A percentile compares a stretch with the other conserved stretches of the same genome.
Evolutionary conservation across 73 alveolate species (phyloP).

Genomic region (Paramecium biaurelia): DNA sequence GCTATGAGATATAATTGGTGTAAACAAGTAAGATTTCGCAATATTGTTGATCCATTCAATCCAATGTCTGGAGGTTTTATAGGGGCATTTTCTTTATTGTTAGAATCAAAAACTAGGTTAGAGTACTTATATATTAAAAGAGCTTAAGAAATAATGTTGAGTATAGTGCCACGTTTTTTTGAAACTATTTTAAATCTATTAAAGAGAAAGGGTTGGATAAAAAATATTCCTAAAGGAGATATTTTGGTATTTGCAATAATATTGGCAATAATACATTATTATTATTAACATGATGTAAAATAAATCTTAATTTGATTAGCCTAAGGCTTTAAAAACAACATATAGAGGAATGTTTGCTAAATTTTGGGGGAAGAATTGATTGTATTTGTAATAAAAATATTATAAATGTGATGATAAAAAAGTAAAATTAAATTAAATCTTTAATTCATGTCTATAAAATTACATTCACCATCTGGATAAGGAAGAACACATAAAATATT

Average conservation of each 20-base stretch:
- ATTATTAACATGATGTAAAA: background rate
- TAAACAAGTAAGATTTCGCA: background rate
- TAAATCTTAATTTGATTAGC: background rate
- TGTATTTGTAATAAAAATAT: background rate
- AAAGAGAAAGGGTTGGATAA: background rate
- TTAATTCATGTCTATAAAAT: conserved; percentile 17
- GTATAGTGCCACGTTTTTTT: background rate
- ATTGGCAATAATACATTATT: conserved; percentile 1
- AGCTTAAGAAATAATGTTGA: background rate
- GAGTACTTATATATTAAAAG: background rate
- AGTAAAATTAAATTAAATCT: background rate
- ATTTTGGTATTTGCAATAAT: background rate
- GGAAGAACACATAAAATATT: background rate
- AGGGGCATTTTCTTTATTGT: background rate
- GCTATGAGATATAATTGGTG: background rate
- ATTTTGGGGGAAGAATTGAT: conserved; percentile 43
- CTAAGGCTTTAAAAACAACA: background rate
- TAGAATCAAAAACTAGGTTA: background rate
- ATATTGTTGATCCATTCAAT: background rate
- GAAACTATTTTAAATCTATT: background rate
- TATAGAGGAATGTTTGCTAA: background rate
- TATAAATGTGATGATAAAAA: background rate
- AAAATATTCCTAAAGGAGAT: conserved; percentile 18
- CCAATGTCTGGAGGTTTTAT: conserved; percentile 25
- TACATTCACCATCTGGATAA: background rate